Base-by-base conservation (phyloP, 768 basidiomycete genomes). In the Lactarius hatsudake region DNA sequence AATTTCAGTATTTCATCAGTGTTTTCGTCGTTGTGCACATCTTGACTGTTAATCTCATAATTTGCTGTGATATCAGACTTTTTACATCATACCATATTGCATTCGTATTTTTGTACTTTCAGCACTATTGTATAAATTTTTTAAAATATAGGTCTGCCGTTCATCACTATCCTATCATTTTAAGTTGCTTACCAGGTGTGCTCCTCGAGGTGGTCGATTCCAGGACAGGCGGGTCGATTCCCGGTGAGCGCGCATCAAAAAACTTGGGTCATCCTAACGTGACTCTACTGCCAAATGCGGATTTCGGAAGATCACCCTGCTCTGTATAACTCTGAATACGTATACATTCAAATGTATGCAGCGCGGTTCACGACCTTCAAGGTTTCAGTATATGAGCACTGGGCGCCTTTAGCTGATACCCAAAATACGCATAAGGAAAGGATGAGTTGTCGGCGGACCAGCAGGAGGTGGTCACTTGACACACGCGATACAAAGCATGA, bases 1-100 rank as follows among this genome's bases (percentile, higher is more conserved):
- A 79, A 81, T 74, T 75, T 72, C 72, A 69, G 73, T 75, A 71
- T 74, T 75, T 73, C 70, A 71, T 72, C 73, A 72, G 73, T 72
- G 63, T 74, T 66, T 74, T 72, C 70, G 30, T 67, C 23, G 48
- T 45, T 45, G 60, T 59, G 65, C 68, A 69, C 30, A 32, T 67
- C 55, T 62, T 58, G 56, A 26, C 43, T 57, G 55, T 68, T 57
- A 59, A 59, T 66, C 61, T 58, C 61, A 67, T 53, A 53, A 53
- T 62, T 43, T 64, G 67, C 59, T 68, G 53, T 68, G 62, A 58
- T 63, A 48, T 56, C 66, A 60, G 59, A 68, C 62, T 55, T 63
- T 63, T 42, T 53, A 64, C 63, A 60, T 68, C 59, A 60, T 64
- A 68, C 59, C 67, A 57, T 66, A 64, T 59, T 68, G 59, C 67